Evolutionary conservation across 306 rosid genomes (phyloP), one percentile per base, ranked within the genome.

Genomic region (Clitoria ternatea): DNA sequence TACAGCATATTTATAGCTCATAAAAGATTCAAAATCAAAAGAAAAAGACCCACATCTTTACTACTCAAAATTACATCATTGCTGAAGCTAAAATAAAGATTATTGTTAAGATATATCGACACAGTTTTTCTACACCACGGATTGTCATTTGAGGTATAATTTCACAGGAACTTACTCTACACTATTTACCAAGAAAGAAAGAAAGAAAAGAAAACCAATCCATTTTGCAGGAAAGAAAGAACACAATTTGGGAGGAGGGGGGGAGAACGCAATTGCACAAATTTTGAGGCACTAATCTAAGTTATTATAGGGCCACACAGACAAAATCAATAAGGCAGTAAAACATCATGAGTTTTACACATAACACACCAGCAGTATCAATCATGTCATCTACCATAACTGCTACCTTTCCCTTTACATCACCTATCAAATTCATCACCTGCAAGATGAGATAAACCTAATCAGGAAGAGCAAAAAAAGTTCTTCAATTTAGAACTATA

Each of bases 381-480:
- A 92, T 92, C 98, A 92, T 92, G 85, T 92, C 96, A 81, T 89
- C 98, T 57, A 92, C 96, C 98, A 89, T 89, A 60, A 92, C 98
- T 5, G 98, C 98, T 22, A 92, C 98, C 80, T 92, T 92, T 69
- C 98, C 95, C 80, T 82, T 87, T 49, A 89, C 98, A 48, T 92
- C 98, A 17, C 98, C 98, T 40, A 92, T 92, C 88, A 92, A 88
- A 82, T 92, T 92, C 95, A 92, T 89, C 61, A 92, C 98, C 98
- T 92, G 85, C 50, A 81, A 77, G 29, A 80, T 55, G 64, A 68
- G n/a, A 65, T 78, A 70, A 56, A 39, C 8, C 54, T 17, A 70
- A 68, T 70, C 61, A 69, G 66, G 50, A 14, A 65, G 66, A n/a
- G 29, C 37, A 10, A 48, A 32, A 56, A 63, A 27, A 59, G 32